These are phyloP conservation scores for Somion occarium DNA, from an alignment of 1,284 basidiomycete genomes.

Conservation along the genomic window DNA sequence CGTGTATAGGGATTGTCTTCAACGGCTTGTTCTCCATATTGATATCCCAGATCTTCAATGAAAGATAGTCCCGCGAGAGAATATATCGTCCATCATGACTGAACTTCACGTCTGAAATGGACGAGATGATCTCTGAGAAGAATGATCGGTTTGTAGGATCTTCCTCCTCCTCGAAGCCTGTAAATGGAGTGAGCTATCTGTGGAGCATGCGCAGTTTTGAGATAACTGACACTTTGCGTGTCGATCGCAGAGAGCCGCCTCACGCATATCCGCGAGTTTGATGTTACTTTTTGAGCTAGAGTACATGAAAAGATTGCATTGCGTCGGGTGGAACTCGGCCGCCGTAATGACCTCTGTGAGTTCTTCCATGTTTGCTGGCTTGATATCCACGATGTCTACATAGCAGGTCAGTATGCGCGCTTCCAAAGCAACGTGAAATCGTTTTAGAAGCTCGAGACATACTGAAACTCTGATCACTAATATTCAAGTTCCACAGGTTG, in stretches of 20 bases:
- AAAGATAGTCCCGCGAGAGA: slow-evolving; percentile 94
- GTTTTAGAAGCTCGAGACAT: neutral
- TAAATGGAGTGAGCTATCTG: slow-evolving; percentile 6
- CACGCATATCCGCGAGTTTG: slow-evolving; percentile 99
- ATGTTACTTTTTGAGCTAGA: slow-evolving; percentile 99
- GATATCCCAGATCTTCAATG: slow-evolving; percentile 99
- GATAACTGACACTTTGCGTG: slow-evolving; percentile 87
- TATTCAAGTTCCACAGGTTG: slow-evolving; percentile 98
- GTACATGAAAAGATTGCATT: slow-evolving; percentile 99
- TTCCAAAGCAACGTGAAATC: too few species aligned
- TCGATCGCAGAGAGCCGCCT: slow-evolving; percentile 94
- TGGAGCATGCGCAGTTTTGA: slow-evolving; percentile 6
- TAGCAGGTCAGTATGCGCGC: slow-evolving; percentile 3
- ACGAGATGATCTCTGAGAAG: slow-evolving; percentile 99
- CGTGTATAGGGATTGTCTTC: slow-evolving; percentile 98
- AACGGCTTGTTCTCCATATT: slow-evolving; percentile 98
- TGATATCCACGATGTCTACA: slow-evolving; percentile 99
- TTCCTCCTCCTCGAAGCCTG: slow-evolving; percentile 98
- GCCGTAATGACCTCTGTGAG: slow-evolving; percentile 99
- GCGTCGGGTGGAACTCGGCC: slow-evolving; percentile 96
- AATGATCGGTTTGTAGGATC: slow-evolving; percentile 97
- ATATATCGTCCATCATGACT: slow-evolving; percentile 97
- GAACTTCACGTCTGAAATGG: slow-evolving; percentile 99
- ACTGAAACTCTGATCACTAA: slow-evolving; percentile 99
- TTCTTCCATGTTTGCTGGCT: slow-evolving; percentile 99